These are phyloP conservation scores for Heterobasidion occidentale DNA, from an alignment of 1,284 basidiomycete species.

Conservation along the genomic window DNA sequence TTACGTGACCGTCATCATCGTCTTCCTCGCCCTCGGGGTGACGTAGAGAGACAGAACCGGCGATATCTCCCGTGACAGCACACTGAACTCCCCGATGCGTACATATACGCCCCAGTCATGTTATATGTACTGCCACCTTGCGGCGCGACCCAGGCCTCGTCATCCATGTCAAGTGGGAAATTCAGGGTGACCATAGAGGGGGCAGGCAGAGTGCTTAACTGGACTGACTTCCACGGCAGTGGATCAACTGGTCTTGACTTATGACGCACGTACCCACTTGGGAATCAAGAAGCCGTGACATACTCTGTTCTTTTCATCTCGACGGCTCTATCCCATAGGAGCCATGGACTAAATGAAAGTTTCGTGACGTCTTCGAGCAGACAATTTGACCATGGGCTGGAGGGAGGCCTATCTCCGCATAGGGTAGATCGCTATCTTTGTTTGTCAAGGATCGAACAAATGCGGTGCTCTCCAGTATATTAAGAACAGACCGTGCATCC, in stretches of 20 bases:
- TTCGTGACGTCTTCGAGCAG: too few species aligned
- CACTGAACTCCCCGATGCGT: not conserved
- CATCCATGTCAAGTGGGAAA: not conserved
- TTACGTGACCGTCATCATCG: conserved; percentile 1
- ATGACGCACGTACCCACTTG: too few species aligned
- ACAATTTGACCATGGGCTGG: too few species aligned
- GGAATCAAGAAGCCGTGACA: too few species aligned
- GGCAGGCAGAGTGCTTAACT: not conserved
- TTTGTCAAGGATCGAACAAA: too few species aligned
- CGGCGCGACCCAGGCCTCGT: not conserved
- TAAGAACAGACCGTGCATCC: too few species aligned
- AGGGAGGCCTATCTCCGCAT: too few species aligned
- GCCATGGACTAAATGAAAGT: too few species aligned
- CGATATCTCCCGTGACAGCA: not conserved
- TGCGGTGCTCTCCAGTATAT: too few species aligned
- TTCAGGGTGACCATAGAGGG: not conserved
- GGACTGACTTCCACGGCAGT: not conserved
- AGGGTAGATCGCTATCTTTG: too few species aligned
- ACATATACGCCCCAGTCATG: not conserved
- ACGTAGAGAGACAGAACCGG: not conserved
- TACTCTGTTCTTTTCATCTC: too few species aligned
- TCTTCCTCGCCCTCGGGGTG: conserved; percentile 1
- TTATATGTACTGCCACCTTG: not conserved
- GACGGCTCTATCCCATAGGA: too few species aligned
- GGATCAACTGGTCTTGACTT: not conserved